Evolutionary conservation across 2,329 filamentous ascomycete species (phyloP).

Genomic region (Sphaerostilbella broomeana): DNA sequence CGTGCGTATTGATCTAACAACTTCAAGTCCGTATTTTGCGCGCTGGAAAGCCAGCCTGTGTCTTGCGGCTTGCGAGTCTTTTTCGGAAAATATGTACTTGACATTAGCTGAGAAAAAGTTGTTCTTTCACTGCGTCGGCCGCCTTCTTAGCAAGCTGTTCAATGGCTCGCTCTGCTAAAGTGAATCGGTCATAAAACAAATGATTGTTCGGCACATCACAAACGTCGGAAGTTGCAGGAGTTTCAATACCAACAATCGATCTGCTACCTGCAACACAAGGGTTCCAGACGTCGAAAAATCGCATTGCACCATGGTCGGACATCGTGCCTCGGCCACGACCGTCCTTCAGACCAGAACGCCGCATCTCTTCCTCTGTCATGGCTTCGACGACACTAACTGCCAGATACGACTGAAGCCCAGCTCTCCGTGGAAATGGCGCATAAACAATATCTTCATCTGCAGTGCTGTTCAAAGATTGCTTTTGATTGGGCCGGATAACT

Average conservation of each 20-base stretch:
- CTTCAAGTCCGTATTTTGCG: no score
- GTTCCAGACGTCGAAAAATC: constrained; percentile 36
- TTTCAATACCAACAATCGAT: constrained; percentile 14
- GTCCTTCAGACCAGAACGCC: constrained; percentile 36
- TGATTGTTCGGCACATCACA: constrained; percentile 41
- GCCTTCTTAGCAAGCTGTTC: constrained; percentile 15
- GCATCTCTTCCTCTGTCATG: constrained; percentile 44
- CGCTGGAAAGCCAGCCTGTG: no score
- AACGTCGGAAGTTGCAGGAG: constrained; percentile 10
- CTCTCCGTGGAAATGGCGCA: constrained; percentile 31
- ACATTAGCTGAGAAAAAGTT: no score
- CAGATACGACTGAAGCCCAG: constrained; percentile 37
- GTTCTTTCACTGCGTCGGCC: constrained; percentile 1
- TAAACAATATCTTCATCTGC: constrained; percentile 21
- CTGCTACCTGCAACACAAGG: constrained; percentile 33
- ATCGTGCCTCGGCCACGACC: constrained; percentile 36
- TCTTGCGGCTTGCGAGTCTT: no score
- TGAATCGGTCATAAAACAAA: constrained; percentile 48
- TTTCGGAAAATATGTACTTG: no score
- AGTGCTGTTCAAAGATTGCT: constrained; percentile 7
- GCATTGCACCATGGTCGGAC: constrained; percentile 24
- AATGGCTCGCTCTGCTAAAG: constrained; percentile 31
- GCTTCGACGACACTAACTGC: constrained; percentile 35
- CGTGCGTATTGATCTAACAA: no score
- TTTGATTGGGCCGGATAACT: constrained; percentile 10